These are phyloP conservation scores for Geranomyces variabilis DNA, from an alignment of 192 early-diverging fungal species.

Conservation along the genomic window DNA sequence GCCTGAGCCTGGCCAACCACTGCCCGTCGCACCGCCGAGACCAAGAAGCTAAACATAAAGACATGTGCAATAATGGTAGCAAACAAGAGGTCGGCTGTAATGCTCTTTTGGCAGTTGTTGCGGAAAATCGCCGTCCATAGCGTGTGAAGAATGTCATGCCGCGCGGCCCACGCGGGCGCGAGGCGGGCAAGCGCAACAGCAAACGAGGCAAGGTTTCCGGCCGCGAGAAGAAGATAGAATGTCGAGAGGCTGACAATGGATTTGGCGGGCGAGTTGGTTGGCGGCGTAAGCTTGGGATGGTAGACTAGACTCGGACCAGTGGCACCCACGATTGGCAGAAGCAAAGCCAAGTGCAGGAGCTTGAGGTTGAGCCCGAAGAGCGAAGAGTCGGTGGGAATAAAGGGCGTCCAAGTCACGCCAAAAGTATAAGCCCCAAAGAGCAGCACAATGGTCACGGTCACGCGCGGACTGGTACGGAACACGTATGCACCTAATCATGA, in stretches of 20 bases:
- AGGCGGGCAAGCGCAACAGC: conserved; percentile 9
- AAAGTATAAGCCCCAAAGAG: background rate
- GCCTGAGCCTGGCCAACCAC: conserved; percentile 1
- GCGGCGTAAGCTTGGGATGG: conserved; percentile 6
- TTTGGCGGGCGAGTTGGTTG: background rate
- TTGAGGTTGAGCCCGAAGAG: conserved; percentile 32
- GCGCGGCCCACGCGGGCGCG: background rate
- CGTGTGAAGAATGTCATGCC: background rate
- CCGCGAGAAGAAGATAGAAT: conserved; percentile 28
- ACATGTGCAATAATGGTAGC: conserved; percentile 14
- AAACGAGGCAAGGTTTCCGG: conserved; percentile 19
- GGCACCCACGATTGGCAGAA: conserved; percentile 25
- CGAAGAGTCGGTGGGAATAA: conserved; percentile 16
- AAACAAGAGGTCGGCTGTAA: conserved; percentile 34
- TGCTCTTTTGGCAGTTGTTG: conserved; percentile 30
- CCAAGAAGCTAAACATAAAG: conserved; percentile 11
- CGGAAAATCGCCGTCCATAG: background rate
- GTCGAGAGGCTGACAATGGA: conserved; percentile 1
- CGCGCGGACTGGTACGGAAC: background rate
- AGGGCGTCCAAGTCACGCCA: conserved; percentile 22
- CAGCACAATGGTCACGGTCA: conserved; percentile 17
- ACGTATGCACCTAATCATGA: conserved; percentile 16
- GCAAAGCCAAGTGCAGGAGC: conserved; percentile 21
- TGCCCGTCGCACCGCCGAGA: conserved; percentile 2
- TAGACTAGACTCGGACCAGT: conserved; percentile 21